These are phyloP conservation scores for Sphagnum fallax DNA, from an alignment of 228 moss, liverwort and hornwort species.

Conservation along the genomic window DNA sequence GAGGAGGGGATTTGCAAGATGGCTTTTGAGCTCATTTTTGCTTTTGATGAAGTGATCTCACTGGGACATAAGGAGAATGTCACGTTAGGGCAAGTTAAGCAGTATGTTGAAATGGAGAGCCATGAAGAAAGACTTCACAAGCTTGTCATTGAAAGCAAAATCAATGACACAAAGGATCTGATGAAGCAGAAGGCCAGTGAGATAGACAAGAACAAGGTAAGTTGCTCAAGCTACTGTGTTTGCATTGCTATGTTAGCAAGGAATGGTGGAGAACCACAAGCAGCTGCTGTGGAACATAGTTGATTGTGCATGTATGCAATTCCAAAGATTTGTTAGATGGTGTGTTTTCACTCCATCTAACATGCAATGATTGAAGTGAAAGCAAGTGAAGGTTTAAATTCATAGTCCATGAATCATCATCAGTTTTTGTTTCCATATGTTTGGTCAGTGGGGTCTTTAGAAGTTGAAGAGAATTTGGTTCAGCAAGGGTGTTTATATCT, in stretches of 20 bases:
- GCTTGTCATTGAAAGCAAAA: slow-evolving; percentile 93
- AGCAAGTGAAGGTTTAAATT: too few relatives aligned
- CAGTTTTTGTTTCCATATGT: too few relatives aligned
- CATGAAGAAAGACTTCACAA: slow-evolving; percentile 98
- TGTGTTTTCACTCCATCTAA: too few relatives aligned
- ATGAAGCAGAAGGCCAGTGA: slow-evolving; percentile 99
- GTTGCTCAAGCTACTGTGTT: slow-evolving; percentile 1
- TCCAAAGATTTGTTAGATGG: too few relatives aligned
- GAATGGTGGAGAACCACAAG: too few relatives aligned
- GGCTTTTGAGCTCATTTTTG: slow-evolving; percentile 95
- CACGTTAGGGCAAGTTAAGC: slow-evolving; percentile 92
- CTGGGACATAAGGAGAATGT: slow-evolving; percentile 97
- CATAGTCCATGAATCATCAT: too few relatives aligned
- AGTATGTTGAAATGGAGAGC: slow-evolving; percentile 98
- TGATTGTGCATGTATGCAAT: too few relatives aligned
- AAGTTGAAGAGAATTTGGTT: too few relatives aligned
- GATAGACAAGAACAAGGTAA: slow-evolving; percentile 95
- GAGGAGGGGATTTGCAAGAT: slow-evolving; percentile 92
- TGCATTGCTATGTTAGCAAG: background rate
- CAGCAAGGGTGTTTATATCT: too few relatives aligned
- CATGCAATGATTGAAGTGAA: too few relatives aligned
- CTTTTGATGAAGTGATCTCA: slow-evolving; percentile 91
- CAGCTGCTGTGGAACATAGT: too few relatives aligned
- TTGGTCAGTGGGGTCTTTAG: too few relatives aligned
- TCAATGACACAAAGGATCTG: slow-evolving; percentile 86